phyloP scores from a whole-genome alignment of 177 flowering plant genomes.

The Vitis hybrid region DNA sequence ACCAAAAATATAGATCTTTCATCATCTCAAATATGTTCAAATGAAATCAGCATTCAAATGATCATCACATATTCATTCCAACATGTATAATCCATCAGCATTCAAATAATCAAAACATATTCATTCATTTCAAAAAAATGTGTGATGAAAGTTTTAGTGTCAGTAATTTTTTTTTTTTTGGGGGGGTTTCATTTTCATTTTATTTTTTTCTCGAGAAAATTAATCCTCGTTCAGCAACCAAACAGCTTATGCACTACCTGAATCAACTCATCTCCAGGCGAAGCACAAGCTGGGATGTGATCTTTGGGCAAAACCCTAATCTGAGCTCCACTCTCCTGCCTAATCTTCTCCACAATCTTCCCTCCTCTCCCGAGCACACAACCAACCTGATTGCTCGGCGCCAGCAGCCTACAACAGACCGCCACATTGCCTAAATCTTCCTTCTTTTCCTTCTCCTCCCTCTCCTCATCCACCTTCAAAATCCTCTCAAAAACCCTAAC shows the following conservation, averaged over 20 bases:
- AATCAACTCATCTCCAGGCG: conserved; percentile 44
- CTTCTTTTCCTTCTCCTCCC: conserved; percentile 9
- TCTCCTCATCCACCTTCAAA: conserved; percentile 31
- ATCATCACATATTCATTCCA: too few species aligned
- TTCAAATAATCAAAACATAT: too few species aligned
- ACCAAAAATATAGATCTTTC: too few species aligned
- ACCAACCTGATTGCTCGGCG: conserved; percentile 33
- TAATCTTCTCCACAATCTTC: conserved; percentile 38
- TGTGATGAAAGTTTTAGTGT: too few species aligned
- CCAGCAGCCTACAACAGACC: conserved; percentile 32
- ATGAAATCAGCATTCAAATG: too few species aligned
- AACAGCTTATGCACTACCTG: conserved; percentile 27
- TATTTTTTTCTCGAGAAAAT: too few species aligned
- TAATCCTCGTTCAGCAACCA: neutral
- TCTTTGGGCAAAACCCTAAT: conserved; percentile 40
- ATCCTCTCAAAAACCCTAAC: conserved; percentile 42
- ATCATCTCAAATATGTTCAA: too few species aligned
- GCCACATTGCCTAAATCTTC: conserved; percentile 12
- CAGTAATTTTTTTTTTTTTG: too few species aligned
- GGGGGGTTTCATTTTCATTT: too few species aligned
- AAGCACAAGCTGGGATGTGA: conserved; percentile 39
- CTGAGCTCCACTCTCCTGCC: conserved; percentile 43
- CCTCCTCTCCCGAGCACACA: conserved; percentile 44
- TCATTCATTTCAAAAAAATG: too few species aligned
- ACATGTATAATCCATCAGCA: too few species aligned